These are phyloP conservation scores for Bipolaris cookei DNA, from an alignment of 2,329 filamentous ascomycete species.

Conservation along the genomic window DNA sequence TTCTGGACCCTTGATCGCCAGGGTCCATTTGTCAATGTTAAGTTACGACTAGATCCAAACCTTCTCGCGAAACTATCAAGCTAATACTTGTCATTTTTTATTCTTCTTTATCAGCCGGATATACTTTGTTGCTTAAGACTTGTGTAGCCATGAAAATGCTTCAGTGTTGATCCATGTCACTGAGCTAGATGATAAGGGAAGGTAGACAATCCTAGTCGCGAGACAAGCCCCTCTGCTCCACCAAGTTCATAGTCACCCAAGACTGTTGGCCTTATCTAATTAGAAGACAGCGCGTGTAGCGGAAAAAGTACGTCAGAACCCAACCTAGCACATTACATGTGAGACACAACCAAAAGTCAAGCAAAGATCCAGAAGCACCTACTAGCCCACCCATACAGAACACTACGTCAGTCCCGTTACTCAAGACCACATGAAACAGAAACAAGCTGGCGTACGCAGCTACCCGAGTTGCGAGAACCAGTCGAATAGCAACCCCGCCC, in stretches of 20 bases:
- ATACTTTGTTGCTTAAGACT: neutral
- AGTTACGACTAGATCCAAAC: neutral
- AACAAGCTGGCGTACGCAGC: neutral
- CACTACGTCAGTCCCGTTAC: neutral
- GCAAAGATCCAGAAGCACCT: neutral
- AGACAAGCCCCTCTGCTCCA: neutral
- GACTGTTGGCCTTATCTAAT: too few relatives aligned
- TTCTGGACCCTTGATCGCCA: neutral
- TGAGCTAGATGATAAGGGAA: neutral
- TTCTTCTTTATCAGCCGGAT: neutral
- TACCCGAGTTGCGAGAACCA: neutral
- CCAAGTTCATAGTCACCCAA: too few relatives aligned
- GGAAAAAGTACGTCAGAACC: neutral
- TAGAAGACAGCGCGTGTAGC: neutral
- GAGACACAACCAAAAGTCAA: neutral
- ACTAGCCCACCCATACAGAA: neutral
- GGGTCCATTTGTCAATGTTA: neutral
- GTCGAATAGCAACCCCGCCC: constrained; percentile 3
- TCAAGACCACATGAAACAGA: neutral
- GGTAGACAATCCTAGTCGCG: neutral
- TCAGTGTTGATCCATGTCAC: neutral
- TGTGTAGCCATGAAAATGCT: neutral
- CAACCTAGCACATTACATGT: neutral
- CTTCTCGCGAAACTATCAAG: neutral
- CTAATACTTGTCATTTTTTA: neutral